A percentile compares a stretch with the other conserved stretches of the same genome.
phyloP scores from a whole-genome alignment of 352 stramenopile genomes.

The Phytophthora vignae region DNA sequence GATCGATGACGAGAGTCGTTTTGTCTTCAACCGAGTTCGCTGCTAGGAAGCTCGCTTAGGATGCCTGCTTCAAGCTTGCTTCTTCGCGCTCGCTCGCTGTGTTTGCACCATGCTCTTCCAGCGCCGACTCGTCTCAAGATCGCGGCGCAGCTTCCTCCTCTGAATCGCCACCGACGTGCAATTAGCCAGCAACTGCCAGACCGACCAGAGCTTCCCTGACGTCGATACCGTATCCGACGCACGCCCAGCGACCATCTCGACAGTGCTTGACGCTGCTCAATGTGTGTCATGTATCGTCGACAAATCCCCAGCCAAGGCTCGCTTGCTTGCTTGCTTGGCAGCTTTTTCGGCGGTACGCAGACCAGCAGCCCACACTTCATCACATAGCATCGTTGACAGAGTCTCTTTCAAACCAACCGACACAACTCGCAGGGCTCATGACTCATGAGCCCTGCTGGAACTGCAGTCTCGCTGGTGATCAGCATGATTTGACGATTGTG shows the following conservation, averaged over 20 bases:
- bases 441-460: too few relatives aligned
- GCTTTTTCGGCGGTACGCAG: slow-evolving; percentile 4
- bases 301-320: neutral
- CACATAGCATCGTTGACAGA: neutral
- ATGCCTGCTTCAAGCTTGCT: neutral
- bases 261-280: too few relatives aligned
- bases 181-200: too few relatives aligned
- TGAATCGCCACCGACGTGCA: neutral
- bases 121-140: neutral
- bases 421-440: neutral
- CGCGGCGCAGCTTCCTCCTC: neutral
- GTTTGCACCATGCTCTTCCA: neutral
- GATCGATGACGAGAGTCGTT: too few relatives aligned
- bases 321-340: slow-evolving; percentile 1
- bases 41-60: neutral
- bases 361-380: neutral
- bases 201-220: too few relatives aligned
- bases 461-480: neutral
- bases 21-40: neutral
- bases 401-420: neutral
- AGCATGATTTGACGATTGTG: slow-evolving; percentile 1
- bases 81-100: neutral
- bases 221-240: too few relatives aligned
- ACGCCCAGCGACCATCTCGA: too few relatives aligned
- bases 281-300: too few relatives aligned